Evolutionary conservation across 164 flowering plant species (phyloP).

Genomic region (Piper betle): DNA sequence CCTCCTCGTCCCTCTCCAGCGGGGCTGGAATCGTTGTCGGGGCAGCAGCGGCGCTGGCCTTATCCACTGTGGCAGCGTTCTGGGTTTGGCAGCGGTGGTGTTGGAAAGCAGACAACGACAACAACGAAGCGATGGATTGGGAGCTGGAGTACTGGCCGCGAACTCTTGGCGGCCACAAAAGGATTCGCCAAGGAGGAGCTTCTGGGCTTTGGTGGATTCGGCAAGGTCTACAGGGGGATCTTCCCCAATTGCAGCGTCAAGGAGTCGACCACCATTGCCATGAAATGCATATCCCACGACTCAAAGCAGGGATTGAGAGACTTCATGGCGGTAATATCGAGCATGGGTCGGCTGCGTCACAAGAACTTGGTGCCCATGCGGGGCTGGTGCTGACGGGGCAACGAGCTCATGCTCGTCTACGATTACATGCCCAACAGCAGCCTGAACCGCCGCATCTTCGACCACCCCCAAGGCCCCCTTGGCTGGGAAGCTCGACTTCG

Average conservation of each 20-base stretch:
- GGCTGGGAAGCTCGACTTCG: slow-evolving; percentile 39
- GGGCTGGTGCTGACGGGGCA: slow-evolving; percentile 57
- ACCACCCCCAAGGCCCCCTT: slow-evolving; percentile 21
- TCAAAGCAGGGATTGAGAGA: slow-evolving; percentile 75
- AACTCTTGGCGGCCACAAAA: slow-evolving; percentile 33
- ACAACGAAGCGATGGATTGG: not conserved
- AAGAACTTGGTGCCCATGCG: slow-evolving; percentile 53
- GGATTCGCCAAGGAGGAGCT: slow-evolving; percentile 36
- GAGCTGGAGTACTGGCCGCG: slow-evolving; percentile 48
- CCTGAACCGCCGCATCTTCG: slow-evolving; percentile 50
- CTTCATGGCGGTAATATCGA: slow-evolving; percentile 39
- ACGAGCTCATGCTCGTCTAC: slow-evolving; percentile 50
- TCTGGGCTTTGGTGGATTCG: slow-evolving; percentile 68
- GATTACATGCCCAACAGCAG: slow-evolving; percentile 78
- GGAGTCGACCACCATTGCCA: slow-evolving; percentile 32
- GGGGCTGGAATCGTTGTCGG: slow-evolving; percentile 40
- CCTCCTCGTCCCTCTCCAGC: slow-evolving; percentile 20
- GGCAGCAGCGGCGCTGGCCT: slow-evolving; percentile 8
- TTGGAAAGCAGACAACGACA: slow-evolving; percentile 13
- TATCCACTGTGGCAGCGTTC: slow-evolving; percentile 8
- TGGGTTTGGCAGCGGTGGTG: slow-evolving; percentile 40
- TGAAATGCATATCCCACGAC: slow-evolving; percentile 66
- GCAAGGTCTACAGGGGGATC: slow-evolving; percentile 26
- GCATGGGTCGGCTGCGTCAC: slow-evolving; percentile 63
- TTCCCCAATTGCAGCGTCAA: slow-evolving; percentile 5